Conservation (phyloP, 2,329 filamentous ascomycete genomes). For the Apiospora rasikravindrae region DNA sequence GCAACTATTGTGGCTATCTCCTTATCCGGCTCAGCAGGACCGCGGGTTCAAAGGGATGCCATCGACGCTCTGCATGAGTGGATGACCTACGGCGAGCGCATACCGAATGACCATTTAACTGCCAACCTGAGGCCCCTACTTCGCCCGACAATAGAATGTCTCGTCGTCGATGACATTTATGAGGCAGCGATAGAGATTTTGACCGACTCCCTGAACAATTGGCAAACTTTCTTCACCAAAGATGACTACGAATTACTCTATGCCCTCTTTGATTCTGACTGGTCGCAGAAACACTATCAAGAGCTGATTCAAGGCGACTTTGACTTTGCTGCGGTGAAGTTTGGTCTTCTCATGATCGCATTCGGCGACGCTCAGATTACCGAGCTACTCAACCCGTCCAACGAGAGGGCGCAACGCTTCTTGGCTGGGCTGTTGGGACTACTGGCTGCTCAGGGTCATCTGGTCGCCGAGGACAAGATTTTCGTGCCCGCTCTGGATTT, state of each 20-base stretch:
- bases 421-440: conserved; percentile 68
- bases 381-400: conserved; percentile 59
- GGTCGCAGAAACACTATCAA: conserved; percentile 62
- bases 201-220: conserved; percentile 68
- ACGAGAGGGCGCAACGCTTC: conserved; percentile 57
- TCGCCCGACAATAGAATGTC: conserved; percentile 62
- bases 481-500: conserved; percentile 79
- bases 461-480: conserved; percentile 75
- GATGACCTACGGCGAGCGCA: conserved; percentile 74
- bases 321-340: conserved; percentile 68
- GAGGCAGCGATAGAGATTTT: conserved; percentile 67
- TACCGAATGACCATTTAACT: conserved; percentile 61
- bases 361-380: conserved; percentile 71
- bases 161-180: conserved; percentile 64
- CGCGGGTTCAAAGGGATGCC: conserved; percentile 52
- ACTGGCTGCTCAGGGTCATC: conserved; percentile 67
- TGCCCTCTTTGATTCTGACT: conserved; percentile 63
- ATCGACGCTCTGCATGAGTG: conserved; percentile 72
- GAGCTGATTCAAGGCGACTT: conserved; percentile 63
- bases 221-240: conserved; percentile 64
- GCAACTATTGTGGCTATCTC: conserved; percentile 52
- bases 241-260: conserved; percentile 64
- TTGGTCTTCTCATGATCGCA: conserved; percentile 69
- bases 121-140: conserved; percentile 65
- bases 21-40: conserved; percentile 36